These are phyloP conservation scores for Picochlorum sp. DNA, from an alignment of 139 green algal species.

Conservation along the genomic window DNA sequence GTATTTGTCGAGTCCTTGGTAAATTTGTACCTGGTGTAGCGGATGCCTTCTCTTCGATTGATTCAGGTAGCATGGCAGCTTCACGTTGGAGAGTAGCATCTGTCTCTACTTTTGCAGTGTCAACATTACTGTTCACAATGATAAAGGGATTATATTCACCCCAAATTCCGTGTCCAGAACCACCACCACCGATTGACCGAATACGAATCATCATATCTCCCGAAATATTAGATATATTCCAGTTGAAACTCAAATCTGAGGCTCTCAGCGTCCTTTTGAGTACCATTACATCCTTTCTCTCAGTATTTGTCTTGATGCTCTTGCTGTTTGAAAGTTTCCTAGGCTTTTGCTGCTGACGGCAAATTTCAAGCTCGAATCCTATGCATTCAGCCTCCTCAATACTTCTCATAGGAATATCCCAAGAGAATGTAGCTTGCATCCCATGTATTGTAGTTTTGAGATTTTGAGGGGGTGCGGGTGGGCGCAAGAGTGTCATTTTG, in stretches of 20 bases:
- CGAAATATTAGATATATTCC: too few species aligned
- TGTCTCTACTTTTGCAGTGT: too few species aligned
- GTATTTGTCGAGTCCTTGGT: not conserved
- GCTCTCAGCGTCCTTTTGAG: not conserved
- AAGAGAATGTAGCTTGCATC: conserved; percentile 1
- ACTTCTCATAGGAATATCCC: conserved; percentile 6
- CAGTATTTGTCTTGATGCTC: not conserved
- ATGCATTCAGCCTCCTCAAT: conserved; percentile 9
- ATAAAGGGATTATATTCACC: conserved; percentile 12
- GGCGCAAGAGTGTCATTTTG: conserved; percentile 6
- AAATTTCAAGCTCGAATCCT: conserved; percentile 32
- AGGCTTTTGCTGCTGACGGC: too few species aligned
- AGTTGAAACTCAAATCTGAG: too few species aligned
- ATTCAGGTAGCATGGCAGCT: not conserved
- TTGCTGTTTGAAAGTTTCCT: too few species aligned
- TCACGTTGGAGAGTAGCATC: too few species aligned
- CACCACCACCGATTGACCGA: conserved; percentile 36
- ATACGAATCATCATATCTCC: conserved; percentile 27
- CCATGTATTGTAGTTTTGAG: not conserved
- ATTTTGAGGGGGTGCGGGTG: conserved; percentile 18
- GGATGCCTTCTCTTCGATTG: not conserved
- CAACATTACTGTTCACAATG: too few species aligned
- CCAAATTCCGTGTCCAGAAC: conserved; percentile 45
- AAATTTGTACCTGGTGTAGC: not conserved
- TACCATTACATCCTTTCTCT: not conserved